A percentile compares a stretch with the other conserved stretches of the same genome.
Evolutionary conservation across 73 alveolate genomes (phyloP).

Genomic region (Paramecium biaurelia): DNA sequence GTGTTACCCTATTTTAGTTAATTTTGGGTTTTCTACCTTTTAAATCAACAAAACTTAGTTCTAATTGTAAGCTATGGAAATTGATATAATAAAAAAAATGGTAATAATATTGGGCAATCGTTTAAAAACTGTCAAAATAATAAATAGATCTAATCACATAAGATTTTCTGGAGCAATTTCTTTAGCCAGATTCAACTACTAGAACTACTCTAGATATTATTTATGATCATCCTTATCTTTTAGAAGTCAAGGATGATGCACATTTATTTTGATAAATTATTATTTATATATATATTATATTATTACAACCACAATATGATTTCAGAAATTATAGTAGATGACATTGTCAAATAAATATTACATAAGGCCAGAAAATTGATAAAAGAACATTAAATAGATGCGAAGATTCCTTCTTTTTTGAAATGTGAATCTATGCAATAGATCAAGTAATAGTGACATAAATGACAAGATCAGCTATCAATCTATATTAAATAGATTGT

Average conservation of each 20-base stretch:
- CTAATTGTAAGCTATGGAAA: neutral
- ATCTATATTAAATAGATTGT: neutral
- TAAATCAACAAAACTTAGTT: neutral
- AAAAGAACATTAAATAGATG: neutral
- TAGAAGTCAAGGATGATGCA: neutral
- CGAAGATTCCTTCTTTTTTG: neutral
- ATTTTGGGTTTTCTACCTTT: neutral
- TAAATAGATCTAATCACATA: neutral
- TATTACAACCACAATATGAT: neutral
- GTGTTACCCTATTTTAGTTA: conserved; percentile 21
- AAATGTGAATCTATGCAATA: neutral
- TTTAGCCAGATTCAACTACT: neutral
- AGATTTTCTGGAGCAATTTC: neutral
- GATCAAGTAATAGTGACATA: neutral
- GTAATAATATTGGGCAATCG: neutral
- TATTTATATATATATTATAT: neutral
- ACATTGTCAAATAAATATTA: neutral
- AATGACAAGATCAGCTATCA: conserved; percentile 6
- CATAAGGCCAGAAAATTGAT: neutral
- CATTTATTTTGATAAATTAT: neutral
- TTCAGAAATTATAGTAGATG: neutral
- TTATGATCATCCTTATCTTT: neutral
- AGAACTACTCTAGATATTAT: neutral
- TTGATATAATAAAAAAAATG: neutral
- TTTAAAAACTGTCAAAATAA: neutral